Percentiles rank a stretch among this genome's conserved stretches.
Conservation (phyloP, 2,329 filamentous ascomycete species). For the Huntiella decipiens region DNA sequence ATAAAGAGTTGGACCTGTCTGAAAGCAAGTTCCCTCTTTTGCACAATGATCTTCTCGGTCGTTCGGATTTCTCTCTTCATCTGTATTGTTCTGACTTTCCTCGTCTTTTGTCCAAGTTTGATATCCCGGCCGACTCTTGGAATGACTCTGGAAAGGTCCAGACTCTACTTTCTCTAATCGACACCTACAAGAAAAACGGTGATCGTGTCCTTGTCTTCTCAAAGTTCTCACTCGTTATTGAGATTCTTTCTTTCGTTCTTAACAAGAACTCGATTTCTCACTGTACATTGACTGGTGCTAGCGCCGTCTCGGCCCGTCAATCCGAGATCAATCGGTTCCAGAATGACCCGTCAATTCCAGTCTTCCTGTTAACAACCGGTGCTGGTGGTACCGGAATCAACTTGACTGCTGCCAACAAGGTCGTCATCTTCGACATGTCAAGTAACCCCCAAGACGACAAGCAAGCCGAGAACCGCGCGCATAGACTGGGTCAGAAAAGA, state of each 20-base stretch:
- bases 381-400: conserved; percentile 97
- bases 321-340: conserved; percentile 78
- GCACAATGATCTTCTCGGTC: conserved; percentile 34
- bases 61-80: conserved; percentile 47
- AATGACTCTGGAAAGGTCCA: conserved; percentile 65
- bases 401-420: conserved; percentile 85
- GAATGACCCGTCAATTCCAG: conserved; percentile 54
- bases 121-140: conserved; percentile 33
- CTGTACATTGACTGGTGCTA: conserved; percentile 72
- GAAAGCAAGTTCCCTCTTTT: conserved; percentile 34
- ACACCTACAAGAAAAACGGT: conserved; percentile 55
- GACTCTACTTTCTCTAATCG: conserved; percentile 57
- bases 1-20: conserved; percentile 32
- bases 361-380: conserved; percentile 84
- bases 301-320: conserved; percentile 66
- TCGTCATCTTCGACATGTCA: conserved; percentile 91
- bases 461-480: conserved; percentile 93
- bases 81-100: conserved; percentile 43
- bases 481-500: conserved; percentile 77
- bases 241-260: conserved; percentile 72
- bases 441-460: conserved; percentile 97
- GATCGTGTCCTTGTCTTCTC: conserved; percentile 83
- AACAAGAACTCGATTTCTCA: conserved; percentile 54
- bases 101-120: conserved; percentile 30
- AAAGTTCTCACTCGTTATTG: conserved; percentile 79